These are phyloP conservation scores for Nigrospora sphaerica DNA, from an alignment of 2,329 filamentous ascomycete species.

Conservation along the genomic window DNA sequence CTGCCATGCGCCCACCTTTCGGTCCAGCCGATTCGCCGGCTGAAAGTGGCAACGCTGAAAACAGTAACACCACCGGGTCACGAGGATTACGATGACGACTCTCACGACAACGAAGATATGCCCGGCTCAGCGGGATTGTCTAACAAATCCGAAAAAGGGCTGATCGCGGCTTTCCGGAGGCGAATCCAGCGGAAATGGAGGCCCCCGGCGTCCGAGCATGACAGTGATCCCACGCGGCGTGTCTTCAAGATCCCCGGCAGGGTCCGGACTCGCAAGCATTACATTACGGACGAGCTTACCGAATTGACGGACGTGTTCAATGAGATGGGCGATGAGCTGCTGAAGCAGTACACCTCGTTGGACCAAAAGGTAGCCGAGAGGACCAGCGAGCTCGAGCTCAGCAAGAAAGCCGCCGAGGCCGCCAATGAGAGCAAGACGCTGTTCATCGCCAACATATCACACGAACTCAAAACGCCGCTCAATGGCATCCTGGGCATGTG, in stretches of 20 bases:
- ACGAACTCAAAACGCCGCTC: constrained; percentile 84
- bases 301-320: constrained; percentile 84
- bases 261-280: constrained; percentile 67
- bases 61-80: constrained; percentile 62
- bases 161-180: constrained; percentile 29
- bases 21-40: constrained; percentile 69
- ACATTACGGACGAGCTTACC: constrained; percentile 76
- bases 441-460: constrained; percentile 91
- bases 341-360: constrained; percentile 76
- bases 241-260: constrained; percentile 80
- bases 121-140: constrained; percentile 12
- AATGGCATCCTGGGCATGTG: constrained; percentile 96
- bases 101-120: constrained; percentile 37
- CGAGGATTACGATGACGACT: constrained; percentile 33
- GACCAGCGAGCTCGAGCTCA: constrained; percentile 78
- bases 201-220: constrained; percentile 19
- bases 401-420: constrained; percentile 87
- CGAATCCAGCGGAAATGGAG: constrained; percentile 25
- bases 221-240: constrained; percentile 35
- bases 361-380: constrained; percentile 80
- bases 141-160: constrained; percentile 33
- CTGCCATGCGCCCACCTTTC: constrained; percentile 77
- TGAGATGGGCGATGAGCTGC: constrained; percentile 85
- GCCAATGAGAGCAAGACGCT: constrained; percentile 96
- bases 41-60: constrained; percentile 69